A percentile compares a stretch with the other conserved stretches of the same genome.
These are phyloP conservation scores for Lepidium didymum DNA, from an alignment of 345 rosid species.

Conservation along the genomic window DNA sequence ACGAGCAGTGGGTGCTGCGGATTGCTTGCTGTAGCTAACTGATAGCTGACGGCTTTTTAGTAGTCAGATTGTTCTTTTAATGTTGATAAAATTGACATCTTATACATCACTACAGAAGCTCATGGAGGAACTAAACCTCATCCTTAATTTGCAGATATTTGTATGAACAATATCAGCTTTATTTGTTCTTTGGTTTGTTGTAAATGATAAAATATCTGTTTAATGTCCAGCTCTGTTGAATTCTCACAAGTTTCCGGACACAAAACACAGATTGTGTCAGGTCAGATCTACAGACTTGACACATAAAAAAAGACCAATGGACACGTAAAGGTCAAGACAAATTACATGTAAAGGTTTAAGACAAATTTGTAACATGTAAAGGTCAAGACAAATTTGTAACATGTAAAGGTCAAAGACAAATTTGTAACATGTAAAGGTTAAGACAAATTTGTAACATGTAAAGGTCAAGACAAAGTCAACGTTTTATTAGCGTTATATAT, in stretches of 20 bases:
- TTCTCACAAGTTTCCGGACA: background rate
- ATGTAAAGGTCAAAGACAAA: no score
- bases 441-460: background rate
- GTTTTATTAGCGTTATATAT: background rate
- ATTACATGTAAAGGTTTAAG: no score
- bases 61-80: slow-evolving; percentile 29
- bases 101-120: slow-evolving; percentile 16
- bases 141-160: slow-evolving; percentile 34
- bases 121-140: slow-evolving; percentile 20
- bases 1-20: slow-evolving; percentile 35
- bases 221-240: background rate
- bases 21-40: slow-evolving; percentile 21
- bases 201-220: slow-evolving; percentile 11
- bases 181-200: slow-evolving; percentile 12
- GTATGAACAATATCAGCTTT: slow-evolving; percentile 21
- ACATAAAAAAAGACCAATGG: background rate
- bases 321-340: no score
- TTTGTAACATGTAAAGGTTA: background rate
- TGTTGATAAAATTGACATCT: slow-evolving; percentile 27
- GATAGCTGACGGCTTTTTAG: slow-evolving; percentile 26
- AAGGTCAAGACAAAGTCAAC: background rate
- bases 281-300: background rate
- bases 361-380: no score
- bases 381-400: no score
- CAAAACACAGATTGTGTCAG: background rate